Evolutionary conservation across 2,329 filamentous ascomycete species (phyloP).

Genomic region (Calonectria henricotiae): DNA sequence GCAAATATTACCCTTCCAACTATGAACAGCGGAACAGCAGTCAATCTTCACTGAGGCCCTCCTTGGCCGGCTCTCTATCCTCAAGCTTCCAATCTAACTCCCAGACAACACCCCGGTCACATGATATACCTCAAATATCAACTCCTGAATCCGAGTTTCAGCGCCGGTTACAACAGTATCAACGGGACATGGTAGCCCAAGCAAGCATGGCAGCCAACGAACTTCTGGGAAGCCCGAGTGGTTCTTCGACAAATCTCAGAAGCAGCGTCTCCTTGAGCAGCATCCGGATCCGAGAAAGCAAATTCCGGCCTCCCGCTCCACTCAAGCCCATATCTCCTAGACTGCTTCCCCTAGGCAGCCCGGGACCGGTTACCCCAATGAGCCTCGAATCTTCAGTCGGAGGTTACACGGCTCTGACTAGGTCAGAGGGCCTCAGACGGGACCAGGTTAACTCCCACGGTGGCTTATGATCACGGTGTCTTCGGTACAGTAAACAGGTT

Average conservation of each 20-base stretch:
- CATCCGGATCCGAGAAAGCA: conserved; percentile 58
- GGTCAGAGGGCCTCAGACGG: background rate
- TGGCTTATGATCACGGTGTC: conserved; percentile 3
- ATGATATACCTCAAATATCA: conserved; percentile 35
- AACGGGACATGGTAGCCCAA: conserved; percentile 75
- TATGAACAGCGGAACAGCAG: conserved; percentile 65
- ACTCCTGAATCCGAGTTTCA: conserved; percentile 63
- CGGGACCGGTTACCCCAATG: conserved; percentile 76
- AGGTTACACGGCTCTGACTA: conserved; percentile 56
- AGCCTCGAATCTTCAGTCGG: conserved; percentile 65
- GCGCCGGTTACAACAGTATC: conserved; percentile 71
- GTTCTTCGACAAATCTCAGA: conserved; percentile 49
- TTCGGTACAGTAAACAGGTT: background rate
- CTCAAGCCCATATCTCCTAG: conserved; percentile 68
- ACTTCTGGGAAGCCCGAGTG: conserved; percentile 56
- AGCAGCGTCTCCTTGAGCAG: conserved; percentile 57
- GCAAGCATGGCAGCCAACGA: conserved; percentile 68
- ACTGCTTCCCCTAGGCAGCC: conserved; percentile 70
- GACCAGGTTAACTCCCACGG: background rate
- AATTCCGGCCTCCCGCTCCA: conserved; percentile 58
- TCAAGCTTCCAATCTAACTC: conserved; percentile 58
- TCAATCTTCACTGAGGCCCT: conserved; percentile 46
- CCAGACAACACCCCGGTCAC: conserved; percentile 52
- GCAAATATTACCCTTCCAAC: conserved; percentile 77
- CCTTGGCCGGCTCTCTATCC: conserved; percentile 52